Base-by-base conservation (phyloP, 1,284 basidiomycete species). In the Schizophyllum commune region DNA sequence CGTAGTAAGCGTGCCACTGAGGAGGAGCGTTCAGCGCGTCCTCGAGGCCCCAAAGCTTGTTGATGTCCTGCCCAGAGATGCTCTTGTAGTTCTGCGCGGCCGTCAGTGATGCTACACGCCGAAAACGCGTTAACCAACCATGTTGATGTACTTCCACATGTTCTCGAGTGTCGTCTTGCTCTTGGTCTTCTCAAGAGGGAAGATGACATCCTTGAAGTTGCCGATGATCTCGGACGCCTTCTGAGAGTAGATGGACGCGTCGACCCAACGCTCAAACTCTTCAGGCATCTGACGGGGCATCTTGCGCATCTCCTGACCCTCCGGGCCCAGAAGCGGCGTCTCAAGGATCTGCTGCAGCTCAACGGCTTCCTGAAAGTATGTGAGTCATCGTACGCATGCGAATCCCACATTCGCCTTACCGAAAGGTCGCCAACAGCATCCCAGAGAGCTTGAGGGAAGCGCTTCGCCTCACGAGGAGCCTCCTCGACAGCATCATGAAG, bases 341-440 rank as follows among this genome's bases (percentile, higher is more conserved):
- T 86, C 85, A 27, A 91, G 71, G 32, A 88, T 70, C 56, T 84
- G 81, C 67, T 84, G 83, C 5, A 91, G 70, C 67, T 88, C 79
- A 20, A 90, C 77, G 7, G 81, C 79, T 52, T 82, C 74, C 88
- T 90, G 58, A 6, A 52, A 32, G 56, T 54, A 56, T 33, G 55
- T 47, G 57, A 61, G 52, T 55, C 7, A 60, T 19, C 13, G 0
- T 17, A 9, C 21, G 5, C 6, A 60, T 32, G 17, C 6, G n/a
- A 56, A 1, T 22, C 32, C 17, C 33, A 52, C 19, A 39, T 57
- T 32, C 11, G 32, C 71, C 75, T 65, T 75, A 89, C 89, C 55
- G 89, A 86, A 62, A 92, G 77, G 71, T 91, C 88, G 8, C 89
- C 90, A 52, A 90, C 78, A 53, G 88, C 83, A 66, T 92, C 85